Evolutionary conservation across 768 basidiomycete genomes (phyloP).

Genomic region (Kwoniella shandongensis): DNA sequence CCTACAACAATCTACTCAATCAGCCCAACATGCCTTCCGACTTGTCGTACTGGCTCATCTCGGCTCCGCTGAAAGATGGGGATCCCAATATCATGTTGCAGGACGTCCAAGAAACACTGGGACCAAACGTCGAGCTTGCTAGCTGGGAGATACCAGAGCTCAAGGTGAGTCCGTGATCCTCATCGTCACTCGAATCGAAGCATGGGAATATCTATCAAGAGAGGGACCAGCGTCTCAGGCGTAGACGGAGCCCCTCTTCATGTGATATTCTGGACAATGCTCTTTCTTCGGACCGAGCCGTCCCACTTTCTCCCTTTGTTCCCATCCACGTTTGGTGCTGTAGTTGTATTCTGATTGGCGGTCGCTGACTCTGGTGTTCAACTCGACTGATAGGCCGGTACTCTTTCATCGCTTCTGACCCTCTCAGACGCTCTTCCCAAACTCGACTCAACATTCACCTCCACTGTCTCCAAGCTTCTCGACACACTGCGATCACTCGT

Average conservation of each 20-base stretch:
- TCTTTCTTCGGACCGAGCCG: too few relatives aligned
- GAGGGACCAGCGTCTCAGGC: too few relatives aligned
- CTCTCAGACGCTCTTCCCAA: constrained; percentile 93
- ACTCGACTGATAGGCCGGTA: constrained; percentile 66
- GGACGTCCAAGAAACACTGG: constrained; percentile 62
- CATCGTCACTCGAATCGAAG: not conserved
- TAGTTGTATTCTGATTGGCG: not conserved
- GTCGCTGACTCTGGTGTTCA: constrained; percentile 2
- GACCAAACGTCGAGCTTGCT: constrained; percentile 59
- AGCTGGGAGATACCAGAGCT: constrained; percentile 77
- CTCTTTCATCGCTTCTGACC: constrained; percentile 80
- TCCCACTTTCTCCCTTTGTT: too few relatives aligned
- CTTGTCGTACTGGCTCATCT: constrained; percentile 89
- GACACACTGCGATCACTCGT: constrained; percentile 88
- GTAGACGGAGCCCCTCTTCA: too few relatives aligned
- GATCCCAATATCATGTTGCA: constrained; percentile 76
- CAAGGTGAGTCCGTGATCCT: constrained; percentile 86
- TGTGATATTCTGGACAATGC: too few relatives aligned
- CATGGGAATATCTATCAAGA: too few relatives aligned
- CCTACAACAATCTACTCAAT: not conserved
- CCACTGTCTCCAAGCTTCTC: constrained; percentile 84
- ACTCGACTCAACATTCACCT: constrained; percentile 81
- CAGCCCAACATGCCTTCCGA: constrained; percentile 77
- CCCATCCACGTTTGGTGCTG: too few relatives aligned
- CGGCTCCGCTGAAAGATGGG: constrained; percentile 75